Evolutionary conservation across 306 rosid genomes (phyloP).

Genomic region (Prunus padus): DNA sequence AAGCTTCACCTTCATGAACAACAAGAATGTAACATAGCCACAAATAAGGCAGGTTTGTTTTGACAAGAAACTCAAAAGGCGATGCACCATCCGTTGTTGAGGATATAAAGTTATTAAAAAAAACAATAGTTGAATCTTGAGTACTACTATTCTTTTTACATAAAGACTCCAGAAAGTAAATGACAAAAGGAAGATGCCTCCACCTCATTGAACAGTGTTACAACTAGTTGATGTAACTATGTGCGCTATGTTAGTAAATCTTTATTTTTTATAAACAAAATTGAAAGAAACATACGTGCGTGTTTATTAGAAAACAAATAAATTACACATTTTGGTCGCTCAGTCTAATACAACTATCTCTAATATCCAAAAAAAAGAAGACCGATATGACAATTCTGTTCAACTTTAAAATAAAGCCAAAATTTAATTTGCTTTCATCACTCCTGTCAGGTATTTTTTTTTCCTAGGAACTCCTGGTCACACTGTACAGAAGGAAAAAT

Average conservation of each 20-base stretch:
- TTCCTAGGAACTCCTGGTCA: background rate
- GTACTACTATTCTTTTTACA: background rate
- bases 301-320: background rate
- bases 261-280: background rate
- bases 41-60: conserved; percentile 4
- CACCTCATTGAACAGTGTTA: background rate
- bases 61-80: conserved; percentile 2
- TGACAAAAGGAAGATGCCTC: background rate
- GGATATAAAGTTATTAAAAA: background rate
- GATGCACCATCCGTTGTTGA: background rate
- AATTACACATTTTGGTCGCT: background rate
- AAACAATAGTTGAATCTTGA: background rate
- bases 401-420: background rate
- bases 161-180: background rate
- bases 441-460: background rate
- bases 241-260: background rate
- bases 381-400: background rate
- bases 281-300: background rate
- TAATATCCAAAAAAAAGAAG: background rate
- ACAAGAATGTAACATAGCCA: conserved; percentile 12
- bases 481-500: background rate
- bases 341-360: background rate
- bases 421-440: background rate
- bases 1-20: conserved; percentile 53
- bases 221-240: background rate